phyloP scores from a whole-genome alignment of 176 grass and related monocot species.

The Calamus simplicifolius region DNA sequence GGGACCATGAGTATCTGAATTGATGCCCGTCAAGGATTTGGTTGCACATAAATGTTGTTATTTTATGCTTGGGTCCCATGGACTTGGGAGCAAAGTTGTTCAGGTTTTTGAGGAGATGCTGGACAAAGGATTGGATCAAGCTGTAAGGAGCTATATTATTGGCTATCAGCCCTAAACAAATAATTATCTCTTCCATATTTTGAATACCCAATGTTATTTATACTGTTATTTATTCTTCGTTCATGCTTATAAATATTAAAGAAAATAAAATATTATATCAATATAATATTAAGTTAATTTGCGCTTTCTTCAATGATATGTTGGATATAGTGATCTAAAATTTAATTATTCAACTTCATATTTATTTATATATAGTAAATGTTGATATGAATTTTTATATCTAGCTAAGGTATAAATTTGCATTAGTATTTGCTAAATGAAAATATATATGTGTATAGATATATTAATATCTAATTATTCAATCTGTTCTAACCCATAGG shows the following conservation, averaged over 20 bases:
- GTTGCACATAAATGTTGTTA: constrained; percentile 44
- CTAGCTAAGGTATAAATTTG: too few relatives aligned
- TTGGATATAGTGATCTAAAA: too few relatives aligned
- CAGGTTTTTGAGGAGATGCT: constrained; percentile 40
- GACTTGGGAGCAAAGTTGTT: constrained; percentile 33
- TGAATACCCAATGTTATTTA: constrained; percentile 35
- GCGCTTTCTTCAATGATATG: too few relatives aligned
- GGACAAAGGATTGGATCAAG: constrained; percentile 3
- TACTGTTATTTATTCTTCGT: neutral
- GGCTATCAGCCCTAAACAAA: constrained; percentile 46
- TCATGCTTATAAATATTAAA: too few relatives aligned
- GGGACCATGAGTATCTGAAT: constrained; percentile 29
- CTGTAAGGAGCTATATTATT: constrained; percentile 53
- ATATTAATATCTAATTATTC: too few relatives aligned
- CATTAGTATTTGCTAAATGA: constrained; percentile 26
- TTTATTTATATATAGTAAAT: too few relatives aligned
- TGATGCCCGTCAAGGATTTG: too few relatives aligned
- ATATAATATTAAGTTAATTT: too few relatives aligned
- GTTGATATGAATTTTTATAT: too few relatives aligned
- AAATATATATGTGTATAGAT: constrained; percentile 42
- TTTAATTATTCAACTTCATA: too few relatives aligned
- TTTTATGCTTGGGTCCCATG: constrained; percentile 58
- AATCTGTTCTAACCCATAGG: neutral
- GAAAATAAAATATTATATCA: too few relatives aligned
- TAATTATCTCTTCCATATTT: too few relatives aligned